Base-by-base conservation (phyloP, 2,329 filamentous ascomycete species). In the Fusarium sp. region DNA sequence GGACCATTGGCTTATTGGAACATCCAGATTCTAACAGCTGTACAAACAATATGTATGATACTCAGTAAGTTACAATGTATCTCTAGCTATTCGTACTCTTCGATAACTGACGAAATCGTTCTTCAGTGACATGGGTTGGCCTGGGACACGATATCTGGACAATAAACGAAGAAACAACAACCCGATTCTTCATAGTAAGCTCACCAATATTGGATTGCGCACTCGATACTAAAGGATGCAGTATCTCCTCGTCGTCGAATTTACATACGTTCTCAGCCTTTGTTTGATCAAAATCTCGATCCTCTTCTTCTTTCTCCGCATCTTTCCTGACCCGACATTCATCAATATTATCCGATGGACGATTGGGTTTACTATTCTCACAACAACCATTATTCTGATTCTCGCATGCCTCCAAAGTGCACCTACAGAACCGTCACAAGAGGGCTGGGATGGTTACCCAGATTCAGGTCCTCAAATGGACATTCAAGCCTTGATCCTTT, bases 251-350 rank as follows among this genome's bases (percentile, higher is more conserved):
- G 28, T 62, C 0, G 32, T 42, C 3, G 46, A 63, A 5, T 62
- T 41, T 4, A 11, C 47, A 28, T 63, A 63, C 25, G 18, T 62
- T 0, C 18, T 62, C 2, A 55, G 59, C 18, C 11, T 63, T 4
- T 63, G 57, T 10, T 8, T 63, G 1, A 43, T 62, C 11, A 62
- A 62, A 9, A 7, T 63, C 2, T 63, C 59, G n/a, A 63, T 63
- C 5, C 34, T 63, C 1, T 62, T n/a, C 9, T 62, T 62, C 13
- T 47, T 63, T 1, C 27, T 63, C 2, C 57, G 59, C 7, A 62
- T 59, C 1, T 63, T 63, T 18, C 59, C 59, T 1, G 57, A 63
- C 2, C 47, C 27, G 1, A 55, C 13, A 0, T 63, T 63, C 6
- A 47, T 42, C 9, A 25, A 4, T 4, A 21, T 62, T 1, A 32